Conservation (phyloP, 1,139 yeast genomes). For the Hyphopichia wangnamkhiaoensis region DNA sequence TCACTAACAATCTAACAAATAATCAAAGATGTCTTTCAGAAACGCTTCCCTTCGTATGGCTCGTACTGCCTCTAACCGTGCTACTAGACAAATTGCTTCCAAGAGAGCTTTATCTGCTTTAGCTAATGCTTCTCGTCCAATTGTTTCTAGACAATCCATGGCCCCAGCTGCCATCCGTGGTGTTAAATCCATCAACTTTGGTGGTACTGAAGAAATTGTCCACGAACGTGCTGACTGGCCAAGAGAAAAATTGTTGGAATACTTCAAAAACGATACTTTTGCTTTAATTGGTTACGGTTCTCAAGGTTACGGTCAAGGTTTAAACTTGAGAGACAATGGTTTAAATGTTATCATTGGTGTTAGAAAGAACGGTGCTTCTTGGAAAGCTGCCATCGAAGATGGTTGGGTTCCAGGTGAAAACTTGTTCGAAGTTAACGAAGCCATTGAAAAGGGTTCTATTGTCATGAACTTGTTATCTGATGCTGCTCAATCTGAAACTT, state of each 20-base stretch:
- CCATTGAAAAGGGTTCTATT: conserved; percentile 87
- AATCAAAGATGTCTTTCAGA: conserved; percentile 56
- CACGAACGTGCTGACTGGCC: conserved; percentile 99
- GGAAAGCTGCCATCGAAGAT: conserved; percentile 99
- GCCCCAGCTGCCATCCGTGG: conserved; percentile 66
- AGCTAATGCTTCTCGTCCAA: conserved; percentile 51
- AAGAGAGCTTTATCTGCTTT: conserved; percentile 70
- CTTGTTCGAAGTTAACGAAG: conserved; percentile 93
- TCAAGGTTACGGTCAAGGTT: conserved; percentile 99
- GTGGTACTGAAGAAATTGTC: conserved; percentile 92
- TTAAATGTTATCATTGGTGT: conserved; percentile 97
- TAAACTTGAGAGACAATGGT: conserved; percentile 98
- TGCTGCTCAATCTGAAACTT: conserved; percentile 99
- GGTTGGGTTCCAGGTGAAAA: conserved; percentile 99
- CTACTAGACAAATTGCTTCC: conserved; percentile 52
- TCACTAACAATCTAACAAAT: conserved; percentile 5
- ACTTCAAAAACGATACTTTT: conserved; percentile 96
- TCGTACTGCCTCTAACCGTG: conserved; percentile 55
- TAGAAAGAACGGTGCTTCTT: conserved; percentile 97
- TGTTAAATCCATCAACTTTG: conserved; percentile 93
- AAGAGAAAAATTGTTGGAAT: conserved; percentile 89
- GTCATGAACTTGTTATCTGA: conserved; percentile 98
- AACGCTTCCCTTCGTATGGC: conserved; percentile 63
- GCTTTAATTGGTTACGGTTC: conserved; percentile 99
- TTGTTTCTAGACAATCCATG: conserved; percentile 37